A percentile compares a stretch with the other conserved stretches of the same genome.
These are phyloP conservation scores for Dioszegia hungarica DNA, from an alignment of 768 basidiomycete species.

Conservation along the genomic window DNA sequence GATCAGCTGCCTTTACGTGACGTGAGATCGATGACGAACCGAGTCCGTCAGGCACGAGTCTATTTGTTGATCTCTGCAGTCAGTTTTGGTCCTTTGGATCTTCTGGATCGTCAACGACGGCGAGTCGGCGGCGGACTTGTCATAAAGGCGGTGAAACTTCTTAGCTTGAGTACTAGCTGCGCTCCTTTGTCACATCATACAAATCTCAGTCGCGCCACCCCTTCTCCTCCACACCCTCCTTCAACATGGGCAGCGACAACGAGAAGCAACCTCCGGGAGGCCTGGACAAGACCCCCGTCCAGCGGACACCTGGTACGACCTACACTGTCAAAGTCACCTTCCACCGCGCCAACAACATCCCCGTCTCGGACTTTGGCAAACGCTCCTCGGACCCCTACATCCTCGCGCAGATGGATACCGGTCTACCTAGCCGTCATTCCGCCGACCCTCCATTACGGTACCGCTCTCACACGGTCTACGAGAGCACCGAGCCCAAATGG, in stretches of 20 bases:
- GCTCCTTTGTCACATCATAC: no score
- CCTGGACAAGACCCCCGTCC: constrained; percentile 36
- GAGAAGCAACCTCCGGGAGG: constrained; percentile 42
- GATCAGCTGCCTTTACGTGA: no score
- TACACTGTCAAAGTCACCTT: constrained; percentile 44
- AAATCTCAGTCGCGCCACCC: no score
- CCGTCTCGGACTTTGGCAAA: constrained; percentile 36
- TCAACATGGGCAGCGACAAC: background rate
- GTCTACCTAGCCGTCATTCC: constrained; percentile 15
- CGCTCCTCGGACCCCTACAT: constrained; percentile 39
- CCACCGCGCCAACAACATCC: constrained; percentile 36
- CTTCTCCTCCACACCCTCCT: background rate
- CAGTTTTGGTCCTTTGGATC: no score
- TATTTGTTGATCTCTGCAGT: no score
- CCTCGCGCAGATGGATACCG: constrained; percentile 36
- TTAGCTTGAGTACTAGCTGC: no score
- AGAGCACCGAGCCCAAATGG: constrained; percentile 32
- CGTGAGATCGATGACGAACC: no score
- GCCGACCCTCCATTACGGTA: constrained; percentile 35
- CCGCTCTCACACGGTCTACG: constrained; percentile 31
- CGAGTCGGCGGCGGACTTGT: no score
- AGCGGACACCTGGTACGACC: constrained; percentile 17
- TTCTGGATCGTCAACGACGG: no score
- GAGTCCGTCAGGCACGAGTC: no score
- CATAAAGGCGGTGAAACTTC: no score